A percentile compares a stretch with the other conserved stretches of the same genome.
These are phyloP conservation scores for Quercus alba DNA, from an alignment of 306 rosid genomes.

Conservation along the genomic window DNA sequence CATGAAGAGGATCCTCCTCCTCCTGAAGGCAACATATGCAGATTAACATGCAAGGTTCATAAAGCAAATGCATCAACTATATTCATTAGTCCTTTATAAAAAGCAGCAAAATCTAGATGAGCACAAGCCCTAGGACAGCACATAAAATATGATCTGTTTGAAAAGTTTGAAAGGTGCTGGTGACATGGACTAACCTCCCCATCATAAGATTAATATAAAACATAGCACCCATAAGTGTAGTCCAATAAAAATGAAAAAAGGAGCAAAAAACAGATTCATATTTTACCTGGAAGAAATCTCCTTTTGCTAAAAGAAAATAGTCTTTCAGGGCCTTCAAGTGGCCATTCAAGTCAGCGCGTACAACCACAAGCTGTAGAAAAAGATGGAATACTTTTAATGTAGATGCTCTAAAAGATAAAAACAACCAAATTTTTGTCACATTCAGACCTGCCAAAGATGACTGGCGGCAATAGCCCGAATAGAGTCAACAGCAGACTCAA, in stretches of 20 bases:
- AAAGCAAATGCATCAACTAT: background rate
- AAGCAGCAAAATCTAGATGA: background rate
- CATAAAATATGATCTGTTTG: background rate
- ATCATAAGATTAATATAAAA: background rate
- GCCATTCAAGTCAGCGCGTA: slow-evolving; percentile 92
- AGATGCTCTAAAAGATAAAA: slow-evolving; percentile 15
- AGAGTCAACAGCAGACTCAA: slow-evolving; percentile 86
- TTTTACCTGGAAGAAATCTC: slow-evolving; percentile 95
- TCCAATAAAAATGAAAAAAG: background rate
- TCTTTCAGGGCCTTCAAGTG: slow-evolving; percentile 93
- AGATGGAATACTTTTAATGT: slow-evolving; percentile 18
- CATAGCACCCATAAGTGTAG: background rate
- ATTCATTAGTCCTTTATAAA: background rate
- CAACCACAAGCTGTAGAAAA: slow-evolving; percentile 89
- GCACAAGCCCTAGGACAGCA: background rate
- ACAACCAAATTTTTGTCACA: slow-evolving; percentile 16
- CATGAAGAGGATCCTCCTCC: background rate
- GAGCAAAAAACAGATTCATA: slow-evolving; percentile 17
- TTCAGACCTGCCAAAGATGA: slow-evolving; percentile 97
- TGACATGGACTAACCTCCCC: background rate
- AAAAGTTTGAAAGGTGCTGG: background rate
- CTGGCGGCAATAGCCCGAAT: slow-evolving; percentile 88
- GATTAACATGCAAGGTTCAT: background rate
- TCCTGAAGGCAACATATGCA: background rate
- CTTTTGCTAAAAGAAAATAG: slow-evolving; percentile 95